A percentile compares a stretch with the other conserved stretches of the same genome.
These are phyloP conservation scores for Daldinia sp. DNA, from an alignment of 2,329 filamentous ascomycete species.

Conservation along the genomic window DNA sequence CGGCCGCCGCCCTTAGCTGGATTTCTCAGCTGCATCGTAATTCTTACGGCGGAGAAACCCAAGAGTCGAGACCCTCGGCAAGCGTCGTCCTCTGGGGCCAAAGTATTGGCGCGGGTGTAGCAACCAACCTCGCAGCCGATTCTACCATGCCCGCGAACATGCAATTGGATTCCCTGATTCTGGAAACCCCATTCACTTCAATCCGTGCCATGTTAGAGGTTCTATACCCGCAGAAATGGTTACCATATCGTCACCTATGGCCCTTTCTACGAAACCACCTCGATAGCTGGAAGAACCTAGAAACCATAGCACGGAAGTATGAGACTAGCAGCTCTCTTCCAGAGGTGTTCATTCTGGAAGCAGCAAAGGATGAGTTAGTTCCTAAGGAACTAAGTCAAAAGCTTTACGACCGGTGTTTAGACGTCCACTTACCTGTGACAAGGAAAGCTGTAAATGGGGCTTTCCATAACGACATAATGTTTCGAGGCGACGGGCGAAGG, in stretches of 20 bases:
- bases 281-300: slow-evolving; percentile 66
- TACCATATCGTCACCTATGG: slow-evolving; percentile 81
- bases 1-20: slow-evolving; percentile 73
- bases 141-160: slow-evolving; percentile 55
- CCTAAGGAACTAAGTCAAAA: slow-evolving; percentile 62
- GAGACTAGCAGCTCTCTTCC: slow-evolving; percentile 48
- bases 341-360: slow-evolving; percentile 64
- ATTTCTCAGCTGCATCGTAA: slow-evolving; percentile 60
- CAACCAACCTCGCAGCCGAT: slow-evolving; percentile 68
- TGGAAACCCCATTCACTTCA: slow-evolving; percentile 82
- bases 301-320: slow-evolving; percentile 55
- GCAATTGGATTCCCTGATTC: slow-evolving; percentile 65
- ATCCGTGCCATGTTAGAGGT: slow-evolving; percentile 77
- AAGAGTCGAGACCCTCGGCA: slow-evolving; percentile 35
- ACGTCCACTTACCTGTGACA: slow-evolving; percentile 61
- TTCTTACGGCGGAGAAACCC: slow-evolving; percentile 19
- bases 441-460: slow-evolving; percentile 61
- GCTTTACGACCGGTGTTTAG: slow-evolving; percentile 61
- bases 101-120: slow-evolving; percentile 79
- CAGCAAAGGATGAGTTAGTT: slow-evolving; percentile 70
- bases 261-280: slow-evolving; percentile 77
- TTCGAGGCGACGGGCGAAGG: slow-evolving; percentile 58
- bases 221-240: slow-evolving; percentile 82
- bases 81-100: slow-evolving; percentile 78
- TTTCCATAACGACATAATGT: slow-evolving; percentile 69